Conservation (phyloP, 75 land plant species). For the Sequoiadendron giganteum region DNA sequence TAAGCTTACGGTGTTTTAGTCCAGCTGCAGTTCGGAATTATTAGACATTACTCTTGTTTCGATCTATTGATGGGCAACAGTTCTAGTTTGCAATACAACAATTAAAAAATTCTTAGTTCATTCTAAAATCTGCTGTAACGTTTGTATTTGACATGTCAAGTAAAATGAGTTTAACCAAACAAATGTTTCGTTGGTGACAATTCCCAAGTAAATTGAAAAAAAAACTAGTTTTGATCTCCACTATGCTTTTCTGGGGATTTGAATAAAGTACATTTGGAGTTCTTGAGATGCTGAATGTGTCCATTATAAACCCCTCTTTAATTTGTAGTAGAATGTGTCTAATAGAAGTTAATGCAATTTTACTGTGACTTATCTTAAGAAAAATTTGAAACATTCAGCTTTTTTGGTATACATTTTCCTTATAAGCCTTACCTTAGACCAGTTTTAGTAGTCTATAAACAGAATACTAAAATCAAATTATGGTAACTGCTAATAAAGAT, state of each 20-base stretch:
- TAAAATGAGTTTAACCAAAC: not conserved
- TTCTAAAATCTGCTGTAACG: not conserved
- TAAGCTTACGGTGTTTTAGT: slow-evolving; percentile 4
- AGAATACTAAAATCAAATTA: not conserved
- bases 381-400: not conserved
- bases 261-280: not conserved
- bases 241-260: not conserved
- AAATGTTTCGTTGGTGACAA: not conserved
- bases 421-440: too few species aligned
- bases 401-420: too few species aligned
- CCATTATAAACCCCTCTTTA: not conserved
- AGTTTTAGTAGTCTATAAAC: not conserved
- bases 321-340: not conserved
- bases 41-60: slow-evolving; percentile 1
- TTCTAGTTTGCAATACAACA: not conserved
- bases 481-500: not conserved
- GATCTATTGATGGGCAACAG: not conserved
- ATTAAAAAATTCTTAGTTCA: not conserved
- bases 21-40: slow-evolving; percentile 6
- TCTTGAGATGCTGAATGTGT: not conserved
- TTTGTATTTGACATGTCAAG: slow-evolving; percentile 2
- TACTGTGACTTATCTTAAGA: not conserved
- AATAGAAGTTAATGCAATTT: not conserved
- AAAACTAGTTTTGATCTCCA: not conserved
- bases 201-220: not conserved